Conservation (phyloP, 352 stramenopile species). For the Pythium dissimile region DNA sequence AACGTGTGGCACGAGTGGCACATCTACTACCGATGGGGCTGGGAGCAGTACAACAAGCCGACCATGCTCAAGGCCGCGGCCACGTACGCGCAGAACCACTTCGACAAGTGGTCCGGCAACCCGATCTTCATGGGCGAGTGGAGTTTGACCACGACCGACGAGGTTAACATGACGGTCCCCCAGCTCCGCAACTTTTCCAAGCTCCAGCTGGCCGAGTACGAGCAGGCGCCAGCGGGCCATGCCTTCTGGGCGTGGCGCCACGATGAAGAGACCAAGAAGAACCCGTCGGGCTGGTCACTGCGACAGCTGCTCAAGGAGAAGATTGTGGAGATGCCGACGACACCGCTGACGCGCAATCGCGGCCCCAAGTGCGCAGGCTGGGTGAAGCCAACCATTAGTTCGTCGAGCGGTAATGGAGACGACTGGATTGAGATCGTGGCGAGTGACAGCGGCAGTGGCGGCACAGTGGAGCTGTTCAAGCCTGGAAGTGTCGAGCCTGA, state of each 20-base stretch:
- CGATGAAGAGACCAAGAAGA: constrained; percentile 2
- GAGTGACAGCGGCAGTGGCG: neutral
- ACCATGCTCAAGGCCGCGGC: constrained; percentile 8
- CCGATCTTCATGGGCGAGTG: constrained; percentile 52
- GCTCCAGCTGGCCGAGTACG: too few species aligned
- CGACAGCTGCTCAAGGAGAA: constrained; percentile 13
- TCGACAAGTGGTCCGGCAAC: constrained; percentile 28
- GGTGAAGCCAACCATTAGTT: neutral
- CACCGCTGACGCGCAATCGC: neutral
- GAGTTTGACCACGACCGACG: constrained; percentile 26
- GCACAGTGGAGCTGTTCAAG: neutral
- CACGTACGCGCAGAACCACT: neutral
- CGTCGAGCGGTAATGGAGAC: too few species aligned
- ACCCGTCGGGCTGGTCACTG: neutral
- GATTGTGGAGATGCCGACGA: constrained; percentile 5
- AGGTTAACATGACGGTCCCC: constrained; percentile 20
- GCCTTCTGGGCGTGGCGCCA: constrained; percentile 18
- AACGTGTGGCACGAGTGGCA: constrained; percentile 67
- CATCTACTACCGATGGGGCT: constrained; percentile 49
- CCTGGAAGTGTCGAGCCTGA: too few species aligned
- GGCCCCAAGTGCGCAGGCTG: neutral
- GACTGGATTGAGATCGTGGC: neutral
- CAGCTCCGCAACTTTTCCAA: constrained; percentile 21
- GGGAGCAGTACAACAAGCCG: constrained; percentile 20
- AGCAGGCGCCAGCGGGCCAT: too few species aligned